Conservation (phyloP, 1,284 basidiomycete species). For the Afroboletus lepidellus region DNA sequence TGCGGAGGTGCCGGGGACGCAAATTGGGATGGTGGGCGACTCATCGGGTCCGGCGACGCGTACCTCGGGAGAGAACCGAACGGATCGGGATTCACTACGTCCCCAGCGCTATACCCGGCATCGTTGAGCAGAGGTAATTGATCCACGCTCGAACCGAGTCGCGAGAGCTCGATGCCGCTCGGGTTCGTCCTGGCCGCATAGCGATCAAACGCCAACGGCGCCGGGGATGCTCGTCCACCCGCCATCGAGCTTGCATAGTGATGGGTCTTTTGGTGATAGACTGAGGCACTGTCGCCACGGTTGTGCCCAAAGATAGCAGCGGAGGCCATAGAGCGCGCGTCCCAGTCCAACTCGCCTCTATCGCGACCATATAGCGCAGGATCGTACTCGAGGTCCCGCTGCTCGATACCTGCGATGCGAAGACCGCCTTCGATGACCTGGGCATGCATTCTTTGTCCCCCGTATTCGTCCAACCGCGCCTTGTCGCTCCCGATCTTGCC, state of each 20-base stretch:
- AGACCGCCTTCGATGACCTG: slow-evolving; percentile 72
- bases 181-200: slow-evolving; percentile 49
- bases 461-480: slow-evolving; percentile 69
- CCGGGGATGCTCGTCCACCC: slow-evolving; percentile 44
- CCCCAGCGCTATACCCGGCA: slow-evolving; percentile 30
- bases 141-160: slow-evolving; percentile 53
- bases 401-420: slow-evolving; percentile 73
- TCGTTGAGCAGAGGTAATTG: slow-evolving; percentile 51
- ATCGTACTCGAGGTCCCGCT: slow-evolving; percentile 77
- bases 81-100: slow-evolving; percentile 25
- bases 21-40: slow-evolving; percentile 33
- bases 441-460: slow-evolving; percentile 70
- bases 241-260: slow-evolving; percentile 39
- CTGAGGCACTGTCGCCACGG: slow-evolving; percentile 35
- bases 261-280: slow-evolving; percentile 43
- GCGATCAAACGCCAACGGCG: slow-evolving; percentile 48
- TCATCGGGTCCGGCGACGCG: slow-evolving; percentile 20
- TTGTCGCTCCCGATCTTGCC: slow-evolving; percentile 67
- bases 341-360: slow-evolving; percentile 79
- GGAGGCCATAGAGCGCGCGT: slow-evolving; percentile 67
- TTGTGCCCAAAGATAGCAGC: slow-evolving; percentile 49
- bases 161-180: slow-evolving; percentile 56
- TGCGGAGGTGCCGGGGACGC: slow-evolving; percentile 16
- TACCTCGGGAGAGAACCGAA: slow-evolving; percentile 22
- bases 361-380: slow-evolving; percentile 71